Conservation (phyloP, 2,329 filamentous ascomycete genomes). For the Daldinia sp. region DNA sequence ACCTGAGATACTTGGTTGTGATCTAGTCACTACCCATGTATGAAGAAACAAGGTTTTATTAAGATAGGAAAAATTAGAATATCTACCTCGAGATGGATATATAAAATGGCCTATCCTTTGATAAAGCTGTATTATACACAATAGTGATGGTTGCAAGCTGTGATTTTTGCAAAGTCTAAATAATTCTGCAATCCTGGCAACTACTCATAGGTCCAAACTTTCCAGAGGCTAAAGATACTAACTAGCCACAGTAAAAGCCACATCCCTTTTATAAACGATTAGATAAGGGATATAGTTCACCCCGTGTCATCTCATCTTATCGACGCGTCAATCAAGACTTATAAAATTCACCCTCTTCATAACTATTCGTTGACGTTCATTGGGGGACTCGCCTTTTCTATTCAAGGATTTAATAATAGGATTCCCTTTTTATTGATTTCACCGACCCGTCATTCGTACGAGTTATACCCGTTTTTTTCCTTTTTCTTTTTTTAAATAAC, state of each 20-base stretch:
- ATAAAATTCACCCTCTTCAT: constrained; percentile 19
- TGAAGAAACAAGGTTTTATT: too few species aligned
- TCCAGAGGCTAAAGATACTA: background rate
- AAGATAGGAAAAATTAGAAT: too few species aligned
- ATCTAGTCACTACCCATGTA: too few species aligned
- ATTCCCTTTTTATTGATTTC: background rate
- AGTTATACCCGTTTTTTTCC: background rate
- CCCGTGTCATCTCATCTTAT: constrained; percentile 28
- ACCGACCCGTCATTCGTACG: background rate
- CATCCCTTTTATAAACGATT: constrained; percentile 12
- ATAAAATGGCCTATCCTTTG: too few species aligned
- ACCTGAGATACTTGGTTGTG: too few species aligned
- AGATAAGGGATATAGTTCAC: constrained; percentile 24
- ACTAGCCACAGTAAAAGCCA: constrained; percentile 22
- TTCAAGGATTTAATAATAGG: background rate
- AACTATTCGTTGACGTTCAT: background rate
- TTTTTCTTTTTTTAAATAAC: too few species aligned
- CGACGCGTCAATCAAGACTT: constrained; percentile 30
- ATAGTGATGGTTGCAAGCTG: too few species aligned
- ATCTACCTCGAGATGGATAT: too few species aligned
- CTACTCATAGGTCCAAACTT: too few species aligned
- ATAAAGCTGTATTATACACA: too few species aligned
- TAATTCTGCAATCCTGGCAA: too few species aligned
- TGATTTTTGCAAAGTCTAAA: too few species aligned
- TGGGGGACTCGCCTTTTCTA: background rate